Conservation (phyloP, 2,329 filamentous ascomycete species). For the Aspergillus sp. region DNA sequence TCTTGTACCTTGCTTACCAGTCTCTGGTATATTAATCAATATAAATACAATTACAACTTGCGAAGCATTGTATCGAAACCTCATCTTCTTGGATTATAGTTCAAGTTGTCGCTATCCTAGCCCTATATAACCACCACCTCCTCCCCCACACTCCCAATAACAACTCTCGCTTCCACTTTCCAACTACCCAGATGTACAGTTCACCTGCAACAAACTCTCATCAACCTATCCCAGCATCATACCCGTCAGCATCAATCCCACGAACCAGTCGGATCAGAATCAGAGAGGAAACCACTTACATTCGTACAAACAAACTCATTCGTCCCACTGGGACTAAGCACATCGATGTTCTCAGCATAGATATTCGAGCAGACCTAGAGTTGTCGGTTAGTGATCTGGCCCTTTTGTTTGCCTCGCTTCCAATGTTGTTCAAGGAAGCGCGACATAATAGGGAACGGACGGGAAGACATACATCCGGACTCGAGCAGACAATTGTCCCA, state of each 20-base stretch:
- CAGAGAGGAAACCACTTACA: conserved; percentile 31
- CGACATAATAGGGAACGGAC: too few species aligned
- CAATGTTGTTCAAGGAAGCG: too few species aligned
- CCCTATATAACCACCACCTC: too few species aligned
- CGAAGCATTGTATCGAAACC: background rate
- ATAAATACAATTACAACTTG: background rate
- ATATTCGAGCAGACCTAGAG: conserved; percentile 52
- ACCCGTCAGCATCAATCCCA: background rate
- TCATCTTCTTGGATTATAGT: background rate
- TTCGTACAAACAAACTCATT: conserved; percentile 52
- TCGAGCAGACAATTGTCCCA: conserved; percentile 55
- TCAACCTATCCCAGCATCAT: conserved; percentile 30
- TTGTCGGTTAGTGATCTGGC: background rate
- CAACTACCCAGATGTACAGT: conserved; percentile 32
- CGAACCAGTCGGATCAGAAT: background rate
- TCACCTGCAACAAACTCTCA: conserved; percentile 39
- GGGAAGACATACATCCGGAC: conserved; percentile 49
- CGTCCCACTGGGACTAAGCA: conserved; percentile 53
- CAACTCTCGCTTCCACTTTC: too few species aligned
- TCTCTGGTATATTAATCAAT: background rate
- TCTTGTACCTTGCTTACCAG: background rate
- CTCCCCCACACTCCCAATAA: background rate
- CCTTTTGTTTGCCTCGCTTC: background rate
- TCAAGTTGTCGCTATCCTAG: background rate
- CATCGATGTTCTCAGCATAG: conserved; percentile 50